A percentile compares a stretch with the other conserved stretches of the same genome.
Conservation (phyloP, 192 early-diverging fungal species). For the Backusella liffmaniae region DNA sequence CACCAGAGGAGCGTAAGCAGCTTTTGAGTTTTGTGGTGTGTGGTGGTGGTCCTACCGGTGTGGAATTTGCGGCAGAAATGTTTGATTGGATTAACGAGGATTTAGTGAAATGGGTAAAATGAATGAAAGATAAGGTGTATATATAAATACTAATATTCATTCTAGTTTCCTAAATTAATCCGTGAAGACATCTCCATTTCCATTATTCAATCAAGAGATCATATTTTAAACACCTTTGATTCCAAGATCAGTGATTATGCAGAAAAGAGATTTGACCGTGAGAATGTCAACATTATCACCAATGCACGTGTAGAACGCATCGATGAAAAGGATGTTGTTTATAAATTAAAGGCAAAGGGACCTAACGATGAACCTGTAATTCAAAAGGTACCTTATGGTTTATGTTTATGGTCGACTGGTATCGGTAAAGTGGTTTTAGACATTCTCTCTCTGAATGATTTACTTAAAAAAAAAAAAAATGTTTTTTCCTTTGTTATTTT, state of each 20-base stretch:
- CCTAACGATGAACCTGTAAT: constrained; percentile 26
- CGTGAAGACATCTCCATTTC: constrained; percentile 53
- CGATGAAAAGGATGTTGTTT: constrained; percentile 52
- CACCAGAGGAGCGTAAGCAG: constrained; percentile 55
- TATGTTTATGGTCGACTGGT: constrained; percentile 58
- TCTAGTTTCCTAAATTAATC: constrained; percentile 63
- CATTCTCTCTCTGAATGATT: no score
- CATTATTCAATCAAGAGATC: constrained; percentile 67
- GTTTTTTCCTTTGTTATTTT: background rate
- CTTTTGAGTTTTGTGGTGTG: constrained; percentile 71
- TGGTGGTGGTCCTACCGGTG: constrained; percentile 70
- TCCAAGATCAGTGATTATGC: constrained; percentile 63
- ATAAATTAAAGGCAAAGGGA: constrained; percentile 43
- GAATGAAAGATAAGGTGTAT: no score
- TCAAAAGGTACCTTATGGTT: constrained; percentile 42
- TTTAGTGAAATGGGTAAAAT: constrained; percentile 54
- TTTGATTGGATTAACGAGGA: constrained; percentile 60
- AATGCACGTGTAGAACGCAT: constrained; percentile 66
- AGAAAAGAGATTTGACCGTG: constrained; percentile 62
- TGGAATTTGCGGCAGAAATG: constrained; percentile 66
- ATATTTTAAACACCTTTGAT: constrained; percentile 75
- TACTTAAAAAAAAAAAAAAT: no score
- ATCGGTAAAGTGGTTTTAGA: constrained; percentile 35
- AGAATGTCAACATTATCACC: constrained; percentile 65
- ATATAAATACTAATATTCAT: background rate